A percentile compares a stretch with the other conserved stretches of the same genome.
Conservation (phyloP, 305 asterid species). For the Ilex paraguariensis region DNA sequence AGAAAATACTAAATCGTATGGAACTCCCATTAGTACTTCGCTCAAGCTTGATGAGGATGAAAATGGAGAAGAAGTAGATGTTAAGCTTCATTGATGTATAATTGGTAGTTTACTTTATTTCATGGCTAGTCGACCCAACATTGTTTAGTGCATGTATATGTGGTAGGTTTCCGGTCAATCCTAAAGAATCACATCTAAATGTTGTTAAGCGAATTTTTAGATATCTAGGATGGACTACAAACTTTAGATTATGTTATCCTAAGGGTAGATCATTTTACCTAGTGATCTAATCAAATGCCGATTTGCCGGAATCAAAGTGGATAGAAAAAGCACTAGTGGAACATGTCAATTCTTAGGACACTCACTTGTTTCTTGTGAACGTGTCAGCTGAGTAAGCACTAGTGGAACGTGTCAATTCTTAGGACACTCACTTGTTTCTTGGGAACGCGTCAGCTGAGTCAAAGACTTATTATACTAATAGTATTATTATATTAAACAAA, state of each 20-base stretch:
- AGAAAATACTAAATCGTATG: background rate
- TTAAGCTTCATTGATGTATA: no score
- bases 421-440: background rate
- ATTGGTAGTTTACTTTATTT: no score
- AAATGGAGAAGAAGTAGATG: background rate
- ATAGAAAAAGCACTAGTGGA: no score
- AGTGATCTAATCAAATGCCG: background rate
- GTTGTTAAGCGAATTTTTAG: background rate
- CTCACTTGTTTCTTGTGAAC: no score
- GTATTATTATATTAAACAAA: no score
- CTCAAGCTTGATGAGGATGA: background rate
- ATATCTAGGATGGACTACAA: background rate
- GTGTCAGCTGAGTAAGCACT: no score
- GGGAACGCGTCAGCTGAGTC: no score
- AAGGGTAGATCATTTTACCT: background rate
- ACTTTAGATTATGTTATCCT: background rate
- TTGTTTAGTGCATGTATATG: background rate
- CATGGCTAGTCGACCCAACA: background rate
- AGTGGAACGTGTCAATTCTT: background rate
- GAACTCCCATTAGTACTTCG: background rate
- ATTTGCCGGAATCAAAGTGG: background rate
- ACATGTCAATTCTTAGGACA: no score
- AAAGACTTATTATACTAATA: no score
- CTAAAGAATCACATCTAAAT: conserved; percentile 6
- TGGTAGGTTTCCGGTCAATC: background rate